Percentiles rank a stretch among this genome's conserved stretches.
These are phyloP conservation scores for Hypoxylon cercidicola DNA, from an alignment of 495 filamentous ascomycete genomes.

Conservation along the genomic window DNA sequence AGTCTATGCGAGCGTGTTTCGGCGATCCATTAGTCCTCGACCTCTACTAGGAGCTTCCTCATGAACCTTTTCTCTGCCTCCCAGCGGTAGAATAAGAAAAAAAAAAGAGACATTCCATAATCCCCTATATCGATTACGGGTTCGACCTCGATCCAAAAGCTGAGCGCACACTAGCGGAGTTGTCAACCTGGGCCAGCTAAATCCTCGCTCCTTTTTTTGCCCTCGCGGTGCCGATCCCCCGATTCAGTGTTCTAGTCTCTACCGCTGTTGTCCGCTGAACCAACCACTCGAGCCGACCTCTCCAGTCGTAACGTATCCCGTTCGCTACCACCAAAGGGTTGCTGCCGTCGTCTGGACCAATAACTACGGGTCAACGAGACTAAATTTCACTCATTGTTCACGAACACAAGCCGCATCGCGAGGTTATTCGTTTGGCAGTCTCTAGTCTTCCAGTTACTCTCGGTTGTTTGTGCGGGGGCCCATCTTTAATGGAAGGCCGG, in stretches of 20 bases:
- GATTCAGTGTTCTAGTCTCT: slow-evolving; percentile 31
- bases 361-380: background rate
- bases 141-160: slow-evolving; percentile 13
- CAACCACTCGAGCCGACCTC: slow-evolving; percentile 18
- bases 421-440: slow-evolving; percentile 35
- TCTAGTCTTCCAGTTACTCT: slow-evolving; percentile 32
- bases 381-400: slow-evolving; percentile 10
- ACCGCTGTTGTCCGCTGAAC: background rate
- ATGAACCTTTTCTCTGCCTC: slow-evolving; percentile 5
- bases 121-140: slow-evolving; percentile 30
- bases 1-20: slow-evolving; percentile 26
- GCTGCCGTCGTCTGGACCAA: slow-evolving; percentile 1
- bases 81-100: slow-evolving; percentile 25
- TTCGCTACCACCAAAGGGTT: slow-evolving; percentile 15
- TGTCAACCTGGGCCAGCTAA: slow-evolving; percentile 25
- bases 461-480: slow-evolving; percentile 45
- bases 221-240: slow-evolving; percentile 38
- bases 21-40: slow-evolving; percentile 27
- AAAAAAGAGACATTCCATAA: slow-evolving; percentile 29
- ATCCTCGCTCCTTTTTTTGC: slow-evolving; percentile 37
- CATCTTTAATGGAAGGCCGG: slow-evolving; percentile 63
- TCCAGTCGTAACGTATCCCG: slow-evolving; percentile 4
- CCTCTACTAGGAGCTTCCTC: slow-evolving; percentile 14
- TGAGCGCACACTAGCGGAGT: slow-evolving; percentile 32
- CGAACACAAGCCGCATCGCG: slow-evolving; percentile 22